Base-by-base conservation (phyloP, 805 yeast species). In the Ogataea ramenticola region DNA sequence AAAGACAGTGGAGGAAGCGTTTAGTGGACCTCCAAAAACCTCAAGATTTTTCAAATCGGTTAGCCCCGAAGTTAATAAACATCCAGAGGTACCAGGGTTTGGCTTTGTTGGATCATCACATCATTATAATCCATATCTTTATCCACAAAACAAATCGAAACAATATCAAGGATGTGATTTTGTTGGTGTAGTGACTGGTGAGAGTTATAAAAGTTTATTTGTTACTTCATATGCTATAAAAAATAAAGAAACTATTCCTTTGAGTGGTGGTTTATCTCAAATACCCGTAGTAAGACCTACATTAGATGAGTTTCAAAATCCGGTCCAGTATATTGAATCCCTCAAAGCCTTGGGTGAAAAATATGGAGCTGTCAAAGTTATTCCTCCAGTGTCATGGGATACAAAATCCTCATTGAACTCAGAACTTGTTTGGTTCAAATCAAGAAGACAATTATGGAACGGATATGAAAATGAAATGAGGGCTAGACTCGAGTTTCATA, bases 291-390 rank as follows among this genome's bases (percentile, higher is more conserved):
- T 80, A 14, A 61, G 62, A 39, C 84, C 90, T 2, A 64, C 80
- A 1, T 64, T 62, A 17, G 70, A 68, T 22, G 81, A 85, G 52
- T 76, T 80, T 47, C 55, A 61, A 11, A 81, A 83, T 57, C 95
- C 96, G 1, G 74, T 82, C 19, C 60, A 59, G n/a, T 83, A 80
- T 50, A 65, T 86, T 16, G 82, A 84, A 20, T 67, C 75, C 14
- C 60, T 78, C 1, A 59, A 64, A 12, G 67, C 71, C 0, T 53
- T 71, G 10, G 96, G 93, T 2, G 62, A 58, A 29, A 58, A 64
- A 26, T 78, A 72, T 58, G 96, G 96, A 0, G 89, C 93, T 54
- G 62, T 88, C 37, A 90, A 89, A 55, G 58, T 90, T 2, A 67
- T 75, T 7, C 82, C 95, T 4, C 90, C 91, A 0, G 46, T 46